Base-by-base conservation (phyloP, 805 yeast species). In the Hagleromyces aurorensis region DNA sequence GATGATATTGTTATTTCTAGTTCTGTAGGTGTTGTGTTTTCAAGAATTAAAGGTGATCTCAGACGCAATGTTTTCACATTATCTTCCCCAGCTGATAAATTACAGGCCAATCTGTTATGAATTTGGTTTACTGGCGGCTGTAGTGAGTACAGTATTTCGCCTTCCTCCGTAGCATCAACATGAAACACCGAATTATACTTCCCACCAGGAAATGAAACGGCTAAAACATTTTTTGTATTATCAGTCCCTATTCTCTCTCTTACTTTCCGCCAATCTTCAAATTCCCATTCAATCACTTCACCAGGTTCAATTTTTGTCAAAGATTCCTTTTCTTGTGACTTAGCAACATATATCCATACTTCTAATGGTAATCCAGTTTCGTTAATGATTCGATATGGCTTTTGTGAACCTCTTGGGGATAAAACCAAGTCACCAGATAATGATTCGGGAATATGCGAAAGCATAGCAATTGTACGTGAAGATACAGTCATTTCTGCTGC, bases 211-310 rank as follows among this genome's bases (percentile, higher is more conserved):
- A 87, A 54, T 24, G 66, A 64, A n/a, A 87, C 64, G 0, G 81
- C 85, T 17, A 89, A 56, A 3, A 67, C 60, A 25, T 75, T 77
- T n/a, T 64, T 65, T 12, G 69, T 71, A 23, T 68, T 72, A 32
- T 79, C 79, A 4, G 79, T 71, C 37, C 72, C 77, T 33, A 87
- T 60, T 32, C 75, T 74, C 48, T 89, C 95, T 55, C 98, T 76
- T 14, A 86, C 70, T 17, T 68, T 67, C 38, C 83, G 67, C 96
- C 97, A 91, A 50, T 89, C 96, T 46, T 87, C 94, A 61, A 93
- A 93, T 22, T 86, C 76, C 96, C 97, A 91, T 1, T 83, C 79
- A 4, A 72, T 51, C 4, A 57, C 54, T 4, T 70, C 72, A 2
- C 70, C 70, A 29, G 74, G 64, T 21, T 61, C 54, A 10, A 82